Evolutionary conservation across 2,329 filamentous ascomycete species (phyloP).

Genomic region (Stachybotrys chlorohalonatus): DNA sequence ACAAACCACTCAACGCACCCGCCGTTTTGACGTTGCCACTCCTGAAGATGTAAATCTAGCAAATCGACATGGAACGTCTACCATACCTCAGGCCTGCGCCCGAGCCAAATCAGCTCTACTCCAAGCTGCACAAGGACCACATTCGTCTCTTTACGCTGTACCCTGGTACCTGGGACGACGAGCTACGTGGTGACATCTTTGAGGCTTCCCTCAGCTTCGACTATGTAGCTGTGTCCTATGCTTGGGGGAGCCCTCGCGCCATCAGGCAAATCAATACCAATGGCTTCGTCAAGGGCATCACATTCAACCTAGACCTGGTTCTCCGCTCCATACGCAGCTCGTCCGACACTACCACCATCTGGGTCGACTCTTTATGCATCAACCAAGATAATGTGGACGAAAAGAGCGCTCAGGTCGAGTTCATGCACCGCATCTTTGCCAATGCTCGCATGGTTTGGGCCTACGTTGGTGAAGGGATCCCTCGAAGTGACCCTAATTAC

Average conservation of each 20-base stretch:
- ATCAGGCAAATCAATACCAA: slow-evolving; percentile 12
- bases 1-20: too few species aligned
- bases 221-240: slow-evolving; percentile 18
- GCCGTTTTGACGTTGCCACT: neutral
- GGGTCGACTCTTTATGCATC: slow-evolving; percentile 17
- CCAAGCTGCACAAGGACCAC: slow-evolving; percentile 3
- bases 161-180: slow-evolving; percentile 7
- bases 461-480: slow-evolving; percentile 7
- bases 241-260: slow-evolving; percentile 13
- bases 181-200: slow-evolving; percentile 6
- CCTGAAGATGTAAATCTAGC: neutral
- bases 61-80: neutral
- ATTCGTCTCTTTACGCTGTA: slow-evolving; percentile 8
- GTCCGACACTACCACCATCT: slow-evolving; percentile 6
- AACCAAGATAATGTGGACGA: slow-evolving; percentile 12
- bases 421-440: slow-evolving; percentile 13
- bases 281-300: slow-evolving; percentile 9
- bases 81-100: neutral
- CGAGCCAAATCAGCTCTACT: slow-evolving; percentile 4
- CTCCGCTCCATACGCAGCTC: slow-evolving; percentile 13
- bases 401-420: slow-evolving; percentile 12
- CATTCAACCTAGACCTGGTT: slow-evolving; percentile 16
- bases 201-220: slow-evolving; percentile 5
- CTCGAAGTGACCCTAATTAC: slow-evolving; percentile 2
- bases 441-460: slow-evolving; percentile 9